Conservation (phyloP, 805 yeast genomes). For the Wickerhamomyces alni region DNA sequence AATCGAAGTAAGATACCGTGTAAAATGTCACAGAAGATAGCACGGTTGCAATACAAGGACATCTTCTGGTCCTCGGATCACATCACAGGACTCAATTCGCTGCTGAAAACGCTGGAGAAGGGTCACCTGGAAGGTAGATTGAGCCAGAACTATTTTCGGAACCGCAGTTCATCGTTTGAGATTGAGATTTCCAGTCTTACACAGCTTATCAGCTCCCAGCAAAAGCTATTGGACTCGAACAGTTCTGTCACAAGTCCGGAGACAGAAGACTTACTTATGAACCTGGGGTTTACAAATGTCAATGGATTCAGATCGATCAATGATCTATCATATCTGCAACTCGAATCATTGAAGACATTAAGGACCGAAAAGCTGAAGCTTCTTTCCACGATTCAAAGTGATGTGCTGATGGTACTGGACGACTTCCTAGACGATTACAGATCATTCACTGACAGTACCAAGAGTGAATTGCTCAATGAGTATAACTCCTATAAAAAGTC, state of each 20-base stretch:
- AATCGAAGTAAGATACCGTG: too few species aligned
- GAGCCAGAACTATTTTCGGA: constrained; percentile 14
- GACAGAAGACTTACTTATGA: neutral
- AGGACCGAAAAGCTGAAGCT: constrained; percentile 3
- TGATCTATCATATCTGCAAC: neutral
- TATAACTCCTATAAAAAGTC: constrained; percentile 9
- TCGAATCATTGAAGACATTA: neutral
- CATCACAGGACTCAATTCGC: constrained; percentile 22
- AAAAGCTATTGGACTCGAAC: constrained; percentile 4
- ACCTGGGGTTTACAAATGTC: neutral
- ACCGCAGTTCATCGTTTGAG: constrained; percentile 15
- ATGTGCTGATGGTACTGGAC: constrained; percentile 9
- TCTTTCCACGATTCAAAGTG: constrained; percentile 9
- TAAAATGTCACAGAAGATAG: too few species aligned
- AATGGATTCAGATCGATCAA: neutral
- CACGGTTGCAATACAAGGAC: constrained; percentile 11
- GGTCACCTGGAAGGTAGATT: constrained; percentile 14
- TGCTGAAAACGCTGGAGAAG: constrained; percentile 14
- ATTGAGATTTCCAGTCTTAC: constrained; percentile 8
- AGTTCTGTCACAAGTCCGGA: neutral
- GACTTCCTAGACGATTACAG: constrained; percentile 20
- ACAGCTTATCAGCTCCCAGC: constrained; percentile 5
- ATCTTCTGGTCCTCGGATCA: constrained; percentile 28
- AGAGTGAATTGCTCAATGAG: constrained; percentile 5
- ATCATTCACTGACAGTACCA: constrained; percentile 8